Evolutionary conservation across 1,284 basidiomycete species (phyloP).

Genomic region (Ustilago sp.): DNA sequence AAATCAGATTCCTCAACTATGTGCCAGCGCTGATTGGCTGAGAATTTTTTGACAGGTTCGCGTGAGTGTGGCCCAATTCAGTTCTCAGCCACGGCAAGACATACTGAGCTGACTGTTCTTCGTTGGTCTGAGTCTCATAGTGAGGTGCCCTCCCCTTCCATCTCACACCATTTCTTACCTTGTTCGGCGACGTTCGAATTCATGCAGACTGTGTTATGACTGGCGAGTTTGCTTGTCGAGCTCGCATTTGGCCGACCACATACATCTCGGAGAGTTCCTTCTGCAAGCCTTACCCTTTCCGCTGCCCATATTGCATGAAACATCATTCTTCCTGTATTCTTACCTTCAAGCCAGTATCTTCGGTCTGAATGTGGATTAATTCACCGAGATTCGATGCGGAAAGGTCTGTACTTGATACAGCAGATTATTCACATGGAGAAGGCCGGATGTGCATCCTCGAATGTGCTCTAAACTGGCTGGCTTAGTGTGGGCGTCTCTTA

Average conservation of each 20-base stretch:
- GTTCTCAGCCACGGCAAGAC: no score
- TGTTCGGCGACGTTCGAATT: not conserved
- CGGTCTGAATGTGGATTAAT: not conserved
- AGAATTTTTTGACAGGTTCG: not conserved
- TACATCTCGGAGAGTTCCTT: conserved; percentile 1
- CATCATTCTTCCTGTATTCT: not conserved
- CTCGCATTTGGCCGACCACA: conserved; percentile 3
- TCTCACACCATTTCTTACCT: not conserved
- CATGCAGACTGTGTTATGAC: not conserved
- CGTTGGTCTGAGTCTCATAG: no score
- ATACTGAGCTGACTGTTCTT: no score
- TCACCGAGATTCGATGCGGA: not conserved
- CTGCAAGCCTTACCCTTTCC: conserved; percentile 9
- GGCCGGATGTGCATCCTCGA: no score
- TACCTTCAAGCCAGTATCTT: not conserved
- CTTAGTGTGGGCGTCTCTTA: no score
- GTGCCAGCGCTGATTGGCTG: not conserved
- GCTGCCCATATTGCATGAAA: not conserved
- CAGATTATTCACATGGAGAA: no score
- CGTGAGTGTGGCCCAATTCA: not conserved
- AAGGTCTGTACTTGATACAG: not conserved
- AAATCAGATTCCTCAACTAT: no score
- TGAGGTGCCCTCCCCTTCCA: no score
- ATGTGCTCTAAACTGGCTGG: no score
- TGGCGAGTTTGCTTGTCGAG: not conserved